Base-by-base conservation (phyloP, 148 eudicot species). In the Persicaria tinctoria region DNA sequence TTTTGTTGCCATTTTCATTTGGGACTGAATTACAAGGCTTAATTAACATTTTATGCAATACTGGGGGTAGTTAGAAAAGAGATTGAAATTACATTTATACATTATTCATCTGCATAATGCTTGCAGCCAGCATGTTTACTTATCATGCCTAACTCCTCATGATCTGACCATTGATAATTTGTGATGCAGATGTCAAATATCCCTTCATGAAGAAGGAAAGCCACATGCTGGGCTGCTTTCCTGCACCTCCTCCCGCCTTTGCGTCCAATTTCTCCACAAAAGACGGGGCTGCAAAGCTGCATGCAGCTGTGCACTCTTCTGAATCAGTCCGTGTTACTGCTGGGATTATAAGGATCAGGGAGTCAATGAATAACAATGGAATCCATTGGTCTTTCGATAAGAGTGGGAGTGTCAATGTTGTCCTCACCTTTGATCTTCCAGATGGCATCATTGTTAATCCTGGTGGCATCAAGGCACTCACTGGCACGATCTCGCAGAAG, bases 211-310 rank as follows among this genome's bases (percentile, higher is more conserved):
- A 88, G 82, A 79, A 85, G 59, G 92, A 91, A 17, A 88, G 83
- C 76, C 77, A 78, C 17, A 79, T 87, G 88, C 74, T 96, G 80
- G 93, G 86, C 60, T 79, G 79, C 76, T 81, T 87, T 46, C 85
- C 91, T 63, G 94, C 97, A 68, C 91, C 88, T 78, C 91, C 90
- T 78, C 86, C 96, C 53, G 96, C 91, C 50, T 89, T 83, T 81
- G 96, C 97, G 48, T 80, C 94, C 27, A 97, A 96, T 75, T 81
- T 87, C 75, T 97, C 97, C 12, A 53, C 85, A n/a, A 96, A 90
- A 79, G 89, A 84, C 50, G 60, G 85, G 60, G 82, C 76, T 17
- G 86, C 85, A 72, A 85, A 68, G 72, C 56, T 88, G 78, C 83
- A 78, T 74, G 86, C 93, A 70, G 73, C 84, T 16, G 81, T 86